These are phyloP conservation scores for Globisporangium abappressorium DNA, from an alignment of 352 stramenopile genomes.

Conservation along the genomic window DNA sequence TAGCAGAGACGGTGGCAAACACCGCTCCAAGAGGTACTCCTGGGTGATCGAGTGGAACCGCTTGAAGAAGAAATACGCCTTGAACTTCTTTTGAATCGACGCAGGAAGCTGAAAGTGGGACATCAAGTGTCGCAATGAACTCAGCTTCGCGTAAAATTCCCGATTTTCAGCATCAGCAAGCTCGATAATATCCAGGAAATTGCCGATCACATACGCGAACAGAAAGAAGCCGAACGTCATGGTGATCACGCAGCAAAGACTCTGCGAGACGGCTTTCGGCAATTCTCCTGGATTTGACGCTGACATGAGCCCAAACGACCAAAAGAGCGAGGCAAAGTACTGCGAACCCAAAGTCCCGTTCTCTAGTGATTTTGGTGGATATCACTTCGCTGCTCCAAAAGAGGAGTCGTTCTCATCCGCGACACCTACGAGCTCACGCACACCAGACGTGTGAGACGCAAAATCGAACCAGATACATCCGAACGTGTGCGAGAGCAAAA, in stretches of 20 bases:
- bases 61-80: constrained; percentile 73
- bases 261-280: constrained; percentile 46
- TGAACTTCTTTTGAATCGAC: constrained; percentile 44
- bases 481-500: constrained; percentile 53
- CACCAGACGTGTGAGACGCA: constrained; percentile 23
- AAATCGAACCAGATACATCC: constrained; percentile 72
- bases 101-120: constrained; percentile 49
- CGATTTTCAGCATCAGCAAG: constrained; percentile 68
- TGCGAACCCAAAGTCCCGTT: constrained; percentile 31
- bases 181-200: constrained; percentile 67
- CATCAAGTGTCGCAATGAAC: constrained; percentile 49
- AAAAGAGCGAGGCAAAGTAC: constrained; percentile 65
- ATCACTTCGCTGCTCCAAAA: constrained; percentile 28
- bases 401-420: constrained; percentile 2
- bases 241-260: constrained; percentile 50
- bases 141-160: constrained; percentile 55
- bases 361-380: constrained; percentile 30
- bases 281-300: constrained; percentile 48
- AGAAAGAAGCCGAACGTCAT: constrained; percentile 70
- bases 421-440: constrained; percentile 9
- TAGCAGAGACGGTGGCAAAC: constrained; percentile 58
- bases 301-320: constrained; percentile 68
- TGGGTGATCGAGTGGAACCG: constrained; percentile 73
- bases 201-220: constrained; percentile 73
- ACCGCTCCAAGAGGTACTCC: constrained; percentile 60